Base-by-base conservation (phyloP, 192 early-diverging fungal species). In the Linnemannia elongata region DNA sequence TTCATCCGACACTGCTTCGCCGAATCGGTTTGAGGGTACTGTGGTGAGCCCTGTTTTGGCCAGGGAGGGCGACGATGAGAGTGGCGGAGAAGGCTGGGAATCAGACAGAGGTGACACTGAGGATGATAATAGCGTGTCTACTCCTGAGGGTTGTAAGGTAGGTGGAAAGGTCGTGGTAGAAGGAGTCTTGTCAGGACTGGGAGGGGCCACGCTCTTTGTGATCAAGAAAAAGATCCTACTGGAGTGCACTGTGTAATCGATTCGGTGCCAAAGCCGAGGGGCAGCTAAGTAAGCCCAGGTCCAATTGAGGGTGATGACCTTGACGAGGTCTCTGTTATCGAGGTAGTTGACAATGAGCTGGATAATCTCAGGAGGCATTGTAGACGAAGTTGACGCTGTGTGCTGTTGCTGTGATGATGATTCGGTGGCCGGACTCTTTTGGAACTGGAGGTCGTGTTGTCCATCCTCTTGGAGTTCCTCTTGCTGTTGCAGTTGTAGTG, bases 291-390 rank as follows among this genome's bases (percentile, higher is more conserved):
- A 60, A 9, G 85, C 85, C 85, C 85, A 87, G 0, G 85, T 87
- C 85, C 85, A 87, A 35, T 81, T 81, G 76, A 87, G 79, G 1
- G 76, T 78, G 27, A 87, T 24, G 6, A 81, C 85, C 24, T 80
- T 78, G 39, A 78, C 42, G 27, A 87, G 76, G n/a, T 87, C 85
- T 0, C 66, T 36, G 38, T 75, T 78, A 52, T 81, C 85, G 42
- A 87, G 80, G 24, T 81, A 87, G 76, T 87, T 72, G 72, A 87
- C 68, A 41, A 87, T 87, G 24, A 87, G 44, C 20, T 81, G 85
- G 30, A 87, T 87, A 44, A 87, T 87, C 27, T 87, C 85, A 54
- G 85, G 85, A 41, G 85, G 85, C 12, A 87, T 68, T 10, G 82
- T 79, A 2, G 42, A 17, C 18, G 63, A 17, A 0, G 22, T 35